Conservation (phyloP, 2,329 filamentous ascomycete species). For the Macrophomina pseudophaseolina region DNA sequence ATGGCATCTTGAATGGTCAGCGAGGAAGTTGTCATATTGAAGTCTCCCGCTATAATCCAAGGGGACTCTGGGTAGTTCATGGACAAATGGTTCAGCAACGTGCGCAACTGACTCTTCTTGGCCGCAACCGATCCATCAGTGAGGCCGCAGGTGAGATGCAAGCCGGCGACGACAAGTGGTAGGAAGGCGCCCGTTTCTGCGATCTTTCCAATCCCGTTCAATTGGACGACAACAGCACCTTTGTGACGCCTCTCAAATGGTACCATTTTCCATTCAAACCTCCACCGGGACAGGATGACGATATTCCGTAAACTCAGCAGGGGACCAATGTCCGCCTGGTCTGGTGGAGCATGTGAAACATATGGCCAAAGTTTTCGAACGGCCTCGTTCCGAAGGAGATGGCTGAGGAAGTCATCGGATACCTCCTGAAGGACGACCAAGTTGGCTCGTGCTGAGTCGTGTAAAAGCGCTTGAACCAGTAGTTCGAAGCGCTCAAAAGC, state of each 20-base stretch:
- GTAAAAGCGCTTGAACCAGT: conserved; percentile 43
- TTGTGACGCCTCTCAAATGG: conserved; percentile 63
- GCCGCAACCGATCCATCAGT: conserved; percentile 62
- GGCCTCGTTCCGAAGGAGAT: conserved; percentile 55
- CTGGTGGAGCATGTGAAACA: conserved; percentile 62
- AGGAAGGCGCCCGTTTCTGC: conserved; percentile 35
- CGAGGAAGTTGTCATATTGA: conserved; percentile 67
- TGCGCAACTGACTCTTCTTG: conserved; percentile 63
- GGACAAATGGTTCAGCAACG: conserved; percentile 55
- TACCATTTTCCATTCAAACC: conserved; percentile 62
- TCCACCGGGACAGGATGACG: conserved; percentile 62
- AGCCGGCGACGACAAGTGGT: conserved; percentile 59
- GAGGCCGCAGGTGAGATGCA: conserved; percentile 67
- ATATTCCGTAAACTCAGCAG: conserved; percentile 66
- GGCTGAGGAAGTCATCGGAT: conserved; percentile 66
- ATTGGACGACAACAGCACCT: conserved; percentile 57
- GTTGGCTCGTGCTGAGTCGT: conserved; percentile 41
- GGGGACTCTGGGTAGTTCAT: conserved; percentile 50
- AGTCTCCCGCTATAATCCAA: conserved; percentile 67
- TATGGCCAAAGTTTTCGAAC: conserved; percentile 60
- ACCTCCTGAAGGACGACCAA: conserved; percentile 64
- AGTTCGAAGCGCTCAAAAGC: conserved; percentile 44
- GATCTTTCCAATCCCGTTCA: conserved; percentile 44
- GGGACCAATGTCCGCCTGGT: conserved; percentile 58
- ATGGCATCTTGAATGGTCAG: conserved; percentile 61